phyloP scores from a whole-genome alignment of 2,329 filamentous ascomycete species.

The Paecilomyces niveus region DNA sequence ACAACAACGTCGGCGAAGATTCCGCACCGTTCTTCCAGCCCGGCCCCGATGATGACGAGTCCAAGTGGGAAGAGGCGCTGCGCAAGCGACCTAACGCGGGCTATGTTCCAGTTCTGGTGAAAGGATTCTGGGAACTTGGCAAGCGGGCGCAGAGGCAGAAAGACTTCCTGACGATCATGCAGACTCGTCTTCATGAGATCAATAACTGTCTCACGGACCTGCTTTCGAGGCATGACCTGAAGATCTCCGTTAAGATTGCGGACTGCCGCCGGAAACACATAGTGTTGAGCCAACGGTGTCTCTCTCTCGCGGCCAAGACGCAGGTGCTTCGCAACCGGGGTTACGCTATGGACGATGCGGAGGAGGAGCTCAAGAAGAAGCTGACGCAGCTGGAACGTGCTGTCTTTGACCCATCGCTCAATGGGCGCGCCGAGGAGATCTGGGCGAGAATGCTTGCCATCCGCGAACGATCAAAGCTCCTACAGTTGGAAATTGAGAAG shows the following conservation, averaged over 20 bases:
- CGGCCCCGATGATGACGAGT: constrained; percentile 49
- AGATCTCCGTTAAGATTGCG: constrained; percentile 51
- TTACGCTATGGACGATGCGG: constrained; percentile 57
- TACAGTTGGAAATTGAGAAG: constrained; percentile 55
- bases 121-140: constrained; percentile 54
- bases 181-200: constrained; percentile 57
- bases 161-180: constrained; percentile 50
- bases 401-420: constrained; percentile 54
- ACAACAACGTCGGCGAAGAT: constrained; percentile 55
- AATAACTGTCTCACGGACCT: constrained; percentile 54
- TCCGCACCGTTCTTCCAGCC: constrained; percentile 56
- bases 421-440: constrained; percentile 56
- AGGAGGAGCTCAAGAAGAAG: constrained; percentile 58
- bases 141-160: constrained; percentile 52
- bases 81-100: constrained; percentile 50
- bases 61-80: constrained; percentile 59
- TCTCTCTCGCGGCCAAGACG: constrained; percentile 57
- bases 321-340: constrained; percentile 57
- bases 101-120: constrained; percentile 54
- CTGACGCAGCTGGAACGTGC: constrained; percentile 51
- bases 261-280: constrained; percentile 55
- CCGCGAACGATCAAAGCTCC: constrained; percentile 50
- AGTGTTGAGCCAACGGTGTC: constrained; percentile 52
- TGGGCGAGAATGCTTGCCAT: constrained; percentile 61
- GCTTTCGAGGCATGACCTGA: constrained; percentile 54